phyloP scores from a whole-genome alignment of 2,329 filamentous ascomycete genomes.

The Aureobasidium leucospermi region DNA sequence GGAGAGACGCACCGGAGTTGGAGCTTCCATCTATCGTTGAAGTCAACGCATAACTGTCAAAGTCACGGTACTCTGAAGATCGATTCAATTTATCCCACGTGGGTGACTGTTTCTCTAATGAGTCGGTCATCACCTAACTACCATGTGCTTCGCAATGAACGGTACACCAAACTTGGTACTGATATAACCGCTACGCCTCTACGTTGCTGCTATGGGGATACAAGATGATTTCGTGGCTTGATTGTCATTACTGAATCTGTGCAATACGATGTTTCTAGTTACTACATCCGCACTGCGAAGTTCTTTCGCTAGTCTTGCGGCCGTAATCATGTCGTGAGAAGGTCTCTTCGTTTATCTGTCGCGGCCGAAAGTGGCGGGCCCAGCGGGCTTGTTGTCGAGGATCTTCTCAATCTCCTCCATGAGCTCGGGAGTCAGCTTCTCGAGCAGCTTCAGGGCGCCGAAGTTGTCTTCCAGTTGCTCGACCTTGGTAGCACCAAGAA shows the following conservation, averaged over 20 bases:
- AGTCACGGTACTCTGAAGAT: not conserved
- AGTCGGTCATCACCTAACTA: too few species aligned
- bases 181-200: too few species aligned
- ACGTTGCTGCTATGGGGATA: too few species aligned
- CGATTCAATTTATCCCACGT: not conserved
- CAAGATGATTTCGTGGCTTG: not conserved
- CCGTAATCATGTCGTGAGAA: not conserved
- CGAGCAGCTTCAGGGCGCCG: constrained; percentile 36
- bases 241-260: not conserved
- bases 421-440: constrained; percentile 32
- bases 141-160: too few species aligned
- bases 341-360: constrained; percentile 21
- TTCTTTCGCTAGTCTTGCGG: not conserved
- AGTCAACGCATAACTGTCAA: not conserved
- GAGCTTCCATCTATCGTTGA: not conserved
- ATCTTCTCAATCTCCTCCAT: constrained; percentile 39
- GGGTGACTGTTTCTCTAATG: too few species aligned
- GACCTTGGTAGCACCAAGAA: constrained; percentile 46
- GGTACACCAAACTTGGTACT: too few species aligned
- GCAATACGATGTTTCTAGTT: not conserved
- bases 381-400: constrained; percentile 33
- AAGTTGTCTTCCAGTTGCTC: constrained; percentile 44
- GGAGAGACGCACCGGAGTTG: not conserved
- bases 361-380: constrained; percentile 27
- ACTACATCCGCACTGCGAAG: not conserved